These are phyloP conservation scores for Fusarium hostae DNA, from an alignment of 2,329 filamentous ascomycete species.

Conservation along the genomic window DNA sequence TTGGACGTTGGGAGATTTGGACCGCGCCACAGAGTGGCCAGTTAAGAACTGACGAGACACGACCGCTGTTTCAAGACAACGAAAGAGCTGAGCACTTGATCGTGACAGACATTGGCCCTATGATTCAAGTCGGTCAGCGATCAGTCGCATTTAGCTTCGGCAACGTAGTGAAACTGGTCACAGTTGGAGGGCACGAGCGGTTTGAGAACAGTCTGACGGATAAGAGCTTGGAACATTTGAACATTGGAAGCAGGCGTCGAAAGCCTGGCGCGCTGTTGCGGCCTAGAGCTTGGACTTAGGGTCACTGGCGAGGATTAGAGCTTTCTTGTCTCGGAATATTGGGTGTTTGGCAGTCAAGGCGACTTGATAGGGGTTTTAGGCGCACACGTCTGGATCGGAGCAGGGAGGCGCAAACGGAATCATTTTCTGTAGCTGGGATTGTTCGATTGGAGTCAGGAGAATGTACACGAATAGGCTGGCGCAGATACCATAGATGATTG, in stretches of 20 bases:
- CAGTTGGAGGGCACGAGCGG: conserved; percentile 69
- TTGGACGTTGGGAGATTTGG: conserved; percentile 66
- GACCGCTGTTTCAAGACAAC: conserved; percentile 55
- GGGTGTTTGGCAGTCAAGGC: conserved; percentile 4
- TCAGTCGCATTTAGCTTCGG: conserved; percentile 78
- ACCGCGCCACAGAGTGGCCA: conserved; percentile 59
- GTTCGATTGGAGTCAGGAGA: conserved; percentile 3
- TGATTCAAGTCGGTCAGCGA: conserved; percentile 69
- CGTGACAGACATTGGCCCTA: conserved; percentile 73
- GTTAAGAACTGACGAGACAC: conserved; percentile 57
- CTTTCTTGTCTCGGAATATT: not conserved
- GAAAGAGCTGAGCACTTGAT: conserved; percentile 66
- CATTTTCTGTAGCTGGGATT: conserved; percentile 17
- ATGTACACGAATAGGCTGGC: conserved; percentile 16
- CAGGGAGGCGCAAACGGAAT: conserved; percentile 37
- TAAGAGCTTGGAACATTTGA: conserved; percentile 47
- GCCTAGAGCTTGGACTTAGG: conserved; percentile 40
- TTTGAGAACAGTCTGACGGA: conserved; percentile 61
- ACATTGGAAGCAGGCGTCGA: conserved; percentile 54
- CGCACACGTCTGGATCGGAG: conserved; percentile 25
- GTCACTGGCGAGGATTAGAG: not conserved
- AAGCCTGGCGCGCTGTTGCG: conserved; percentile 44
- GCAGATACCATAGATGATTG: conserved; percentile 21
- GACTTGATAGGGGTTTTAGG: not conserved
- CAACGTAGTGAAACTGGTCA: conserved; percentile 77